phyloP scores from a whole-genome alignment of 1,284 basidiomycete genomes.

The Pholiota adiposa region DNA sequence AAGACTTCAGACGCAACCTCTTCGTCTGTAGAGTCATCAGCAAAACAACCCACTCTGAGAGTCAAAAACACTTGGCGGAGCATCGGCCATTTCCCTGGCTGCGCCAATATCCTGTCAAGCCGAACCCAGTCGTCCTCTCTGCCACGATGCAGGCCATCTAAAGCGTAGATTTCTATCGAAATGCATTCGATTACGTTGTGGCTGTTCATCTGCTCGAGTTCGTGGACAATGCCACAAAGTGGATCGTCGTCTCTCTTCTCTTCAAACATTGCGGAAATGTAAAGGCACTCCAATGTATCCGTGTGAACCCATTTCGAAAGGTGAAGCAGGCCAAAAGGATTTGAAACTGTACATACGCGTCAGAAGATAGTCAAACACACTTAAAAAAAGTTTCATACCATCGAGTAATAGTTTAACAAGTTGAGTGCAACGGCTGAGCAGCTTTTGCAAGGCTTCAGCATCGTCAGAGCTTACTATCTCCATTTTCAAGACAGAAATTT shows the following conservation, averaged over 20 bases:
- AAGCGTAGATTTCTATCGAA: neutral
- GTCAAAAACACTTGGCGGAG: no score
- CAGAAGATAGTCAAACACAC: no score
- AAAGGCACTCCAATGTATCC: neutral
- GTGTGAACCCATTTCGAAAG: neutral
- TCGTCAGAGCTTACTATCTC: no score
- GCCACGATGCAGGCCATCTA: neutral
- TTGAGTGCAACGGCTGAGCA: neutral
- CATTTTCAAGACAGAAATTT: no score
- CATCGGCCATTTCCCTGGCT: no score
- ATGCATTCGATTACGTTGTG: neutral
- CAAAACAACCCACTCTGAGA: no score
- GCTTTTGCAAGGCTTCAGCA: neutral
- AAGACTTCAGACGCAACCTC: no score
- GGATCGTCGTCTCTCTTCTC: neutral
- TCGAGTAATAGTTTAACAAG: neutral
- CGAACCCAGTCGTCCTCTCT: slow-evolving; percentile 4
- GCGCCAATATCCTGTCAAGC: neutral
- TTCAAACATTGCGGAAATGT: neutral
- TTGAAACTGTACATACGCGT: no score
- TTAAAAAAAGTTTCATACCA: neutral
- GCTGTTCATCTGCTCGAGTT: neutral
- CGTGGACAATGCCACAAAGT: neutral
- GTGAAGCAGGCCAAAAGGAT: neutral
- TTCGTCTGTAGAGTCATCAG: no score